Conservation (phyloP, 2,329 filamentous ascomycete genomes). For the Trichoderma citrinoviride region DNA sequence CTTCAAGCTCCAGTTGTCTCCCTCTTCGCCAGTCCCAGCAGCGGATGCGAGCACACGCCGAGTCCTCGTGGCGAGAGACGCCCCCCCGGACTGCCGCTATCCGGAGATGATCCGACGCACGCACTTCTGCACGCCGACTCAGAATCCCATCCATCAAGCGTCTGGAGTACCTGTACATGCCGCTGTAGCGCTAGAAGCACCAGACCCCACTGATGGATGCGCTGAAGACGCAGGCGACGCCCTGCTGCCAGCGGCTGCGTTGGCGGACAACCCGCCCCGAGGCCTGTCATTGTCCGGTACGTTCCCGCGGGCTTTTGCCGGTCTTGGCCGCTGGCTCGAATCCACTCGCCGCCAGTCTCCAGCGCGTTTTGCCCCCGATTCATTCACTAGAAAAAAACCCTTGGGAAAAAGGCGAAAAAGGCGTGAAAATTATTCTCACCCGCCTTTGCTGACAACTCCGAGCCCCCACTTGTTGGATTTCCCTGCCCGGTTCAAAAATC, state of each 20-base stretch:
- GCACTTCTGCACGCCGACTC: neutral
- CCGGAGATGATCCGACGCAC: neutral
- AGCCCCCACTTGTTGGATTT: conserved; percentile 19
- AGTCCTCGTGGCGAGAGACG: neutral
- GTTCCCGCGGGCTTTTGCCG: neutral
- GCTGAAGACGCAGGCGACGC: conserved; percentile 3
- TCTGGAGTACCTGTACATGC: neutral
- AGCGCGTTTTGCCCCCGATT: neutral
- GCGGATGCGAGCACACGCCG: conserved; percentile 3
- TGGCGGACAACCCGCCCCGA: neutral
- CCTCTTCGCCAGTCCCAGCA: neutral
- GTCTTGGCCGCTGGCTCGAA: neutral
- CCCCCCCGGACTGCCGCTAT: neutral
- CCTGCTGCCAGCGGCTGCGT: neutral
- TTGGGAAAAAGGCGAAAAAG: neutral
- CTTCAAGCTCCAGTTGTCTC: too few relatives aligned
- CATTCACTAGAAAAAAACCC: neutral
- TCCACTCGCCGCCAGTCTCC: neutral
- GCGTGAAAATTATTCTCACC: neutral
- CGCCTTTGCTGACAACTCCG: conserved; percentile 20
- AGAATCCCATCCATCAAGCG: too few relatives aligned
- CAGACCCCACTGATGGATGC: neutral
- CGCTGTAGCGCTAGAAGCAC: neutral
- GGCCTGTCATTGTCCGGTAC: neutral
- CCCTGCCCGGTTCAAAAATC: conserved; percentile 20